Evolutionary conservation across 208 protist species (phyloP).

Genomic region (Crithidia bombi): DNA sequence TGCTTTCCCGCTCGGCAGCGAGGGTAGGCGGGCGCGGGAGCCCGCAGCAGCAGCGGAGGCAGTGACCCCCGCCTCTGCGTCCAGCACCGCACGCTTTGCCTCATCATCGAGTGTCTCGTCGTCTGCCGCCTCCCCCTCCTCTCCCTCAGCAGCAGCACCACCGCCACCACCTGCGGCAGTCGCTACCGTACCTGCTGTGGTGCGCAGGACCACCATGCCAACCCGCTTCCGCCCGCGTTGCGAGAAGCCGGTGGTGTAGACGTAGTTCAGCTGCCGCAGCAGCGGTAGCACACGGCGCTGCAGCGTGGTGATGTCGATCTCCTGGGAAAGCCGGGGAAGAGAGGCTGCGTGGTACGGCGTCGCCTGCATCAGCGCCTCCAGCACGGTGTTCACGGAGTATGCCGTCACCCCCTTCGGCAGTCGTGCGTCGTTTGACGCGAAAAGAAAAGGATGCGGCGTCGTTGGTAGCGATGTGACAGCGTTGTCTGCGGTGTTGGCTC

Average conservation of each 20-base stretch:
- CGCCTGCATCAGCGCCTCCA: constrained; percentile 56
- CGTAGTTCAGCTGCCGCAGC: constrained; percentile 38
- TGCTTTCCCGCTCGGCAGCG: constrained; percentile 17
- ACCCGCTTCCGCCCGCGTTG: constrained; percentile 41
- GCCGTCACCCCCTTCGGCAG: constrained; percentile 59
- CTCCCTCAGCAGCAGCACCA: neutral
- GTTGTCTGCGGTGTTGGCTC: neutral
- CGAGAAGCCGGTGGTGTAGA: constrained; percentile 62
- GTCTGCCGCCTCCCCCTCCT: neutral
- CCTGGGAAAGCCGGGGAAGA: constrained; percentile 38
- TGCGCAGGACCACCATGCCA: constrained; percentile 63
- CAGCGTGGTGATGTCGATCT: constrained; percentile 54
- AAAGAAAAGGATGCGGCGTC: constrained; percentile 3
- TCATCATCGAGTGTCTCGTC: constrained; percentile 32
- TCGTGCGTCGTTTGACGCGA: constrained; percentile 10
- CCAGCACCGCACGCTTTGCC: constrained; percentile 31
- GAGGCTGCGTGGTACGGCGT: constrained; percentile 52
- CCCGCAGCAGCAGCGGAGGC: neutral
- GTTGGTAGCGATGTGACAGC: neutral
- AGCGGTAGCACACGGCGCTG: constrained; percentile 61
- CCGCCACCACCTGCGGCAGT: no score
- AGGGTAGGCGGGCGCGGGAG: neutral
- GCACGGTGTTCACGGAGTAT: constrained; percentile 58
- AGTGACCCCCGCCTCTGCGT: constrained; percentile 13
- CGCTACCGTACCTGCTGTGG: neutral